Conservation (phyloP, 306 rosid genomes). For the Morella rubra region DNA sequence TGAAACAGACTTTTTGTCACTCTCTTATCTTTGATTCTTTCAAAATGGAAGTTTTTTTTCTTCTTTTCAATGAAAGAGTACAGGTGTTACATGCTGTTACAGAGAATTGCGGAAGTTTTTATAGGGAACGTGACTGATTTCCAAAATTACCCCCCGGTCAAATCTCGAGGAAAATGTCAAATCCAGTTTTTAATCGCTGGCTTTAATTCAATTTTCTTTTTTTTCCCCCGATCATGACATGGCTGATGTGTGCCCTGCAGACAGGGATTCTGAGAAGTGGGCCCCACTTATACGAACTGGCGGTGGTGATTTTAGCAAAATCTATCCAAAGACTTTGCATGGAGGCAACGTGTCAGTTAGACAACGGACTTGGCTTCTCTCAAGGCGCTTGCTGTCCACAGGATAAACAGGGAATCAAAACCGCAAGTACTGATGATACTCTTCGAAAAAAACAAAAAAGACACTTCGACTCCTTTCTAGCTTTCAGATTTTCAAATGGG, state of each 20-base stretch:
- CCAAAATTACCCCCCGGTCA: constrained; percentile 16
- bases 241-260: too few relatives aligned
- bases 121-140: constrained; percentile 40
- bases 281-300: neutral
- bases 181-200: neutral
- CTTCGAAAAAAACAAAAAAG: too few relatives aligned
- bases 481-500: neutral
- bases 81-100: constrained; percentile 30
- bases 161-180: constrained; percentile 6
- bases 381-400: too few relatives aligned
- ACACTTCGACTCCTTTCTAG: too few relatives aligned
- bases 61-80: neutral
- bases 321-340: constrained; percentile 9
- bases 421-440: neutral
- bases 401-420: neutral
- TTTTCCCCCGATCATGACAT: too few relatives aligned
- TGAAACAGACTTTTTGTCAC: neutral
- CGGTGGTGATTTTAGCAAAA: constrained; percentile 5
- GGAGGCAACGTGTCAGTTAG: constrained; percentile 10
- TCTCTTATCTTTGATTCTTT: constrained; percentile 3
- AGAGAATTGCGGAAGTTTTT: constrained; percentile 36
- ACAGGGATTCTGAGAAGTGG: neutral
- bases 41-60: neutral
- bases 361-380: neutral
- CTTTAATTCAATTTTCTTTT: neutral